Conservation (phyloP, 2,329 filamentous ascomycete species). For the Pezicula neosporulosa region DNA sequence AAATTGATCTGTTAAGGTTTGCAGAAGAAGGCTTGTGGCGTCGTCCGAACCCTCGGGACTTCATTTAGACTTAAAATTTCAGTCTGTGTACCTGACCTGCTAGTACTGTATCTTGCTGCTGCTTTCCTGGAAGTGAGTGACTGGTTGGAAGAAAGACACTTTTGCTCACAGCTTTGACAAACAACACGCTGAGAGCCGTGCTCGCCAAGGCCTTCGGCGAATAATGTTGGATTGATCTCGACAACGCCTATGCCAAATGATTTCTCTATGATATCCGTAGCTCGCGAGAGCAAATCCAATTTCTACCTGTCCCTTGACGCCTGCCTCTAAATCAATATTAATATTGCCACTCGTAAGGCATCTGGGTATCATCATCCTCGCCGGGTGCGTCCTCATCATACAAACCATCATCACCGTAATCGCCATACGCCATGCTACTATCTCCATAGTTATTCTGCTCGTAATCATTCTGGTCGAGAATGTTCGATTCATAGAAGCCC, state of each 20-base stretch:
- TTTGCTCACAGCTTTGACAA: too few relatives aligned
- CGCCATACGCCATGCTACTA: background rate
- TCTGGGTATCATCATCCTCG: slow-evolving; percentile 9
- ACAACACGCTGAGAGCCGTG: background rate
- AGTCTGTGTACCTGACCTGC: background rate
- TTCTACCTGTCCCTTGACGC: background rate
- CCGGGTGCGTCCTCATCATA: slow-evolving; percentile 9
- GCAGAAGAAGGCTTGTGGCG: background rate
- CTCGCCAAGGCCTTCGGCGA: background rate
- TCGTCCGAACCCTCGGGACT: background rate
- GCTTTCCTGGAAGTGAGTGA: too few relatives aligned
- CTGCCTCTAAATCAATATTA: background rate
- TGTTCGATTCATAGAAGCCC: background rate
- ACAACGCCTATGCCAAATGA: background rate
- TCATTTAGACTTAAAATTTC: background rate
- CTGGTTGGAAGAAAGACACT: too few relatives aligned
- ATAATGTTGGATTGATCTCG: background rate
- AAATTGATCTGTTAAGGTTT: too few relatives aligned
- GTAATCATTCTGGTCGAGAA: background rate
- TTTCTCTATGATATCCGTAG: background rate
- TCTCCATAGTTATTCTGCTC: slow-evolving; percentile 1
- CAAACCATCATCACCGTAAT: slow-evolving; percentile 1
- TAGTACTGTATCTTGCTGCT: too few relatives aligned
- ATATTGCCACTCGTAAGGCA: slow-evolving; percentile 16
- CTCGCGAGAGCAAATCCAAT: background rate